phyloP scores from a whole-genome alignment of 1,284 basidiomycete genomes.

The Puccinia brachypodii region DNA sequence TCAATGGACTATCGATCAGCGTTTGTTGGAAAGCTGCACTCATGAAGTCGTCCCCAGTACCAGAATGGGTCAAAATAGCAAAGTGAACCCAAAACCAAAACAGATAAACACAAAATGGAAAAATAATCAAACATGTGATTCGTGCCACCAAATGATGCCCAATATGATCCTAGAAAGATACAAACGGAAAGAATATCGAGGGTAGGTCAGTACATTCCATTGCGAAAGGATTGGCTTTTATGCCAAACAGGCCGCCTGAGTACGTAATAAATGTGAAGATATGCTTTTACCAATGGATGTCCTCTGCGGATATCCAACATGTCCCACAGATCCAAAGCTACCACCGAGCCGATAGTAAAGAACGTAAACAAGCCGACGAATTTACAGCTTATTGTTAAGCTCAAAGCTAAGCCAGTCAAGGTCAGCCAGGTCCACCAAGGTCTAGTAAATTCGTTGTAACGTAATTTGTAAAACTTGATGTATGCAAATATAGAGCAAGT shows the following conservation, averaged over 20 bases:
- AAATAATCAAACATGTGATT: conserved; percentile 77
- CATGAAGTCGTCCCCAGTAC: conserved; percentile 95
- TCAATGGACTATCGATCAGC: conserved; percentile 82
- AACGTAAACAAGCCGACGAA: conserved; percentile 97
- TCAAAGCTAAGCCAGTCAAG: conserved; percentile 86
- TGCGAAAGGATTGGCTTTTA: not conserved
- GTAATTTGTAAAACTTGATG: conserved; percentile 89
- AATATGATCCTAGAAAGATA: conserved; percentile 74
- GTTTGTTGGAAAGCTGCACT: conserved; percentile 97
- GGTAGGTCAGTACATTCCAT: not conserved
- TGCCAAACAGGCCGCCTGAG: conserved; percentile 16
- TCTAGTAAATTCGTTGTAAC: conserved; percentile 79
- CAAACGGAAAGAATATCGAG: conserved; percentile 12
- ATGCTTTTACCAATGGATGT: conserved; percentile 70
- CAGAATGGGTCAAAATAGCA: conserved; percentile 80
- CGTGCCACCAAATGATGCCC: conserved; percentile 84
- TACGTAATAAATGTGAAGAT: not conserved
- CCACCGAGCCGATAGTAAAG: conserved; percentile 81
- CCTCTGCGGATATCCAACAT: conserved; percentile 83
- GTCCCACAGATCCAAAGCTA: conserved; percentile 91
- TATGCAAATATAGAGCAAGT: conserved; percentile 90
- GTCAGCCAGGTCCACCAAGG: conserved; percentile 96
- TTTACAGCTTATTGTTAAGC: conserved; percentile 94
- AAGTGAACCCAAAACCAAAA: conserved; percentile 98
- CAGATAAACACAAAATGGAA: conserved; percentile 87